Evolutionary conservation across 306 rosid genomes (phyloP).

Genomic region (Quillaja saponaria): DNA sequence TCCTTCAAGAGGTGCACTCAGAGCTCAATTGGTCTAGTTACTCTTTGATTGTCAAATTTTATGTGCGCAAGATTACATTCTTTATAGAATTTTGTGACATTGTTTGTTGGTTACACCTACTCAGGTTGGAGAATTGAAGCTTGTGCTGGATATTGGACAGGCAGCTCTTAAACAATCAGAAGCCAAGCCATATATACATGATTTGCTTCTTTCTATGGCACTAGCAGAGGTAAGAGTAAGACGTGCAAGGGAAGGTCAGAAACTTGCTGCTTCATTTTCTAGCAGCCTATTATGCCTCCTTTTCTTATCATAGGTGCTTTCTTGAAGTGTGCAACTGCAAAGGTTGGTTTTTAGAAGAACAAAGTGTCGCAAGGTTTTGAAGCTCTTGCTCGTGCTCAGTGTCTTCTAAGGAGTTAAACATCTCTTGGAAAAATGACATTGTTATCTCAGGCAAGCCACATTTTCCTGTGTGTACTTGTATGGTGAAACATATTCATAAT

Average conservation of each 20-base stretch:
- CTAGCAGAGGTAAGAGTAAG: conserved; percentile 83
- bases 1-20: conserved; percentile 87
- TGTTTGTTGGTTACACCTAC: conserved; percentile 29
- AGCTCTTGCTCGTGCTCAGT: conserved; percentile 98
- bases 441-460: conserved; percentile 66
- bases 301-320: conserved; percentile 74
- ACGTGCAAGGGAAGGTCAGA: conserved; percentile 44
- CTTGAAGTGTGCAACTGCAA: conserved; percentile 97
- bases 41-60: not conserved
- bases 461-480: conserved; percentile 7
- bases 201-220: conserved; percentile 89
- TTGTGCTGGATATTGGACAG: conserved; percentile 73
- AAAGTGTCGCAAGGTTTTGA: conserved; percentile 93
- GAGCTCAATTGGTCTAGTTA: conserved; percentile 13
- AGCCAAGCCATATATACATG: conserved; percentile 77
- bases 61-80: not conserved
- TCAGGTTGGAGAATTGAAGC: conserved; percentile 88
- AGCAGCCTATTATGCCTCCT: conserved; percentile 52
- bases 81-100: conserved; percentile 17
- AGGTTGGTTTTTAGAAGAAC: conserved; percentile 85
- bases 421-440: conserved; percentile 76
- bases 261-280: conserved; percentile 36
- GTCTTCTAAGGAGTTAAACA: conserved; percentile 73
- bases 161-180: conserved; percentile 69
- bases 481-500: conserved; percentile 4